Conservation (phyloP, 2,329 filamentous ascomycete species). For the Apiospora malaysiana region DNA sequence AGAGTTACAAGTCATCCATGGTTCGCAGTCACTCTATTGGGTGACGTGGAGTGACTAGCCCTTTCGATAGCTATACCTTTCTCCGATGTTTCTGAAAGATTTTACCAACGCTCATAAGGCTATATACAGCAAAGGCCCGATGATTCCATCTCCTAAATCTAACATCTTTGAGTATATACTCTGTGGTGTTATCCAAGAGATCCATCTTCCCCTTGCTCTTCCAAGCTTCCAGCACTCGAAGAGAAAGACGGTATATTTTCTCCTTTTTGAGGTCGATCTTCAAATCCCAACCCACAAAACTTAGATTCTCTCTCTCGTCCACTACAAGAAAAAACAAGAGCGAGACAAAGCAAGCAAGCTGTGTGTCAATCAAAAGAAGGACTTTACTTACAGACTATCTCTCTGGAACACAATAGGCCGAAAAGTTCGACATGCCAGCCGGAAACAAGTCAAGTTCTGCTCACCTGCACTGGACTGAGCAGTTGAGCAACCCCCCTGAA, state of each 20-base stretch:
- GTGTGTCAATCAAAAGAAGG: neutral
- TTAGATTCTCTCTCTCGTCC: neutral
- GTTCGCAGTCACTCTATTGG: neutral
- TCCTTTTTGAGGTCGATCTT: neutral
- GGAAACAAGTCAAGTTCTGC: neutral
- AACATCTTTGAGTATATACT: neutral
- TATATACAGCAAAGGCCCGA: neutral
- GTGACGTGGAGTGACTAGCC: neutral
- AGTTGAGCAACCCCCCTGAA: neutral
- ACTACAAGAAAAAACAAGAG: neutral
- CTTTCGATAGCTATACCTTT: neutral
- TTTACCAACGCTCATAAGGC: no score
- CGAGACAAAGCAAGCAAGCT: neutral
- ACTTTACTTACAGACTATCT: neutral
- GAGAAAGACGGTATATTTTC: no score
- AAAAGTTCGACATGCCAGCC: neutral
- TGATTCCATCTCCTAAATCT: neutral
- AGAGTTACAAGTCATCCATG: neutral
- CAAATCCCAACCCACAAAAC: neutral
- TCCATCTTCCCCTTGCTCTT: neutral
- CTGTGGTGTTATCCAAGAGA: no score
- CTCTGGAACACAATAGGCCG: neutral
- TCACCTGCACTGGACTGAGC: neutral
- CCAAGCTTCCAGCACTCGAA: neutral
- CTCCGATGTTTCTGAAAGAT: neutral